Conservation (phyloP, 2,329 filamentous ascomycete genomes). For the Grosmannia penicillata region DNA sequence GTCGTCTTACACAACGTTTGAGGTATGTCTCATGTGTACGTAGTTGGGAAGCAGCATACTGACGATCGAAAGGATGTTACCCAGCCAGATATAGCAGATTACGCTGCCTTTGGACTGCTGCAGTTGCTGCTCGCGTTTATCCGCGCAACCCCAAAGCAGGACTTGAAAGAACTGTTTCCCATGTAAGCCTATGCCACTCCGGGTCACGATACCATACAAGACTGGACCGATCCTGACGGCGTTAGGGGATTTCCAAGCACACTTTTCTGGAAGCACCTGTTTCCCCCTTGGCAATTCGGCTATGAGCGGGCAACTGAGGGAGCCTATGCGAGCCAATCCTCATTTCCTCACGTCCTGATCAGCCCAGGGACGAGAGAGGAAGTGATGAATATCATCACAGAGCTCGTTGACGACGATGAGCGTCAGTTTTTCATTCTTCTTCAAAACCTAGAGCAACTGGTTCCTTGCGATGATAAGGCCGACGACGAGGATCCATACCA, state of each 20-base stretch:
- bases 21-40: slow-evolving; percentile 11
- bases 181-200: no score
- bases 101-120: slow-evolving; percentile 21
- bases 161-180: slow-evolving; percentile 5
- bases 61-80: slow-evolving; percentile 20
- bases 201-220: no score
- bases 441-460: slow-evolving; percentile 31
- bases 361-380: slow-evolving; percentile 39
- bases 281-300: slow-evolving; percentile 32
- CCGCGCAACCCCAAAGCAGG: slow-evolving; percentile 6
- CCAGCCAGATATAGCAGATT: slow-evolving; percentile 20
- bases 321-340: not conserved
- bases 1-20: slow-evolving; percentile 16
- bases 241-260: slow-evolving; percentile 21
- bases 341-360: slow-evolving; percentile 28
- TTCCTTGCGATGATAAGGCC: slow-evolving; percentile 29
- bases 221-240: not conserved
- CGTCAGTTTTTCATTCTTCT: slow-evolving; percentile 36
- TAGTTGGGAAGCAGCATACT: no score
- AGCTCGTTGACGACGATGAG: slow-evolving; percentile 36
- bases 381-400: slow-evolving; percentile 45
- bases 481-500: slow-evolving; percentile 34
- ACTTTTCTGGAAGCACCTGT: slow-evolving; percentile 51
- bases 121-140: slow-evolving; percentile 19
- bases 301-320: slow-evolving; percentile 10